phyloP scores from a whole-genome alignment of 306 rosid genomes.

The Ziziphus jujuba region DNA sequence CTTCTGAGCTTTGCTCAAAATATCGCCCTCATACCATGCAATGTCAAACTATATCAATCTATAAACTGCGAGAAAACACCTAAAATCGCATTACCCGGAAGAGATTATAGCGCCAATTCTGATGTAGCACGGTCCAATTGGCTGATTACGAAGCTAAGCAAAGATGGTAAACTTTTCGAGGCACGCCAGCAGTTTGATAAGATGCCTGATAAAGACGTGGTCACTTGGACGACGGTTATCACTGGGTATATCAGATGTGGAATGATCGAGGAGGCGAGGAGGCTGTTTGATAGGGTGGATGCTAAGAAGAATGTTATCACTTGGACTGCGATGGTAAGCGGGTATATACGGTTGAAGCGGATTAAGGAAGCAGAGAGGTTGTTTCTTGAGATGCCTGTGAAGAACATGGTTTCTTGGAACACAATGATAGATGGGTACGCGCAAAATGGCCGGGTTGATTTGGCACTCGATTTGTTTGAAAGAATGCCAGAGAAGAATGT shows the following conservation, averaged over 20 bases:
- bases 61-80: not conserved
- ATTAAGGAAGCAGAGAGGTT: slow-evolving; percentile 40
- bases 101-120: slow-evolving; percentile 30
- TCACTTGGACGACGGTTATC: slow-evolving; percentile 47
- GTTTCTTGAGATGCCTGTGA: slow-evolving; percentile 48
- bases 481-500: slow-evolving; percentile 49
- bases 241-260: slow-evolving; percentile 38
- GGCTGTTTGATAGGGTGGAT: slow-evolving; percentile 42
- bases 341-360: slow-evolving; percentile 31
- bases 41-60: slow-evolving; percentile 15
- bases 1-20: slow-evolving; percentile 8
- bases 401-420: slow-evolving; percentile 53
- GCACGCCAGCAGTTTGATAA: slow-evolving; percentile 44
- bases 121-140: slow-evolving; percentile 37
- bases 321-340: slow-evolving; percentile 52
- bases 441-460: slow-evolving; percentile 22
- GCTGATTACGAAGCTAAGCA: slow-evolving; percentile 31
- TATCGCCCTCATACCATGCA: not conserved
- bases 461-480: slow-evolving; percentile 39
- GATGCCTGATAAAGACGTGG: slow-evolving; percentile 45
- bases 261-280: slow-evolving; percentile 44
- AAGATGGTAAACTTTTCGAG: slow-evolving; percentile 30
- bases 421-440: slow-evolving; percentile 57
- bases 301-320: slow-evolving; percentile 50
- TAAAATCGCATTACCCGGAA: slow-evolving; percentile 15